phyloP scores from a whole-genome alignment of 257 asterid genomes.

The Apocynum venetum region DNA sequence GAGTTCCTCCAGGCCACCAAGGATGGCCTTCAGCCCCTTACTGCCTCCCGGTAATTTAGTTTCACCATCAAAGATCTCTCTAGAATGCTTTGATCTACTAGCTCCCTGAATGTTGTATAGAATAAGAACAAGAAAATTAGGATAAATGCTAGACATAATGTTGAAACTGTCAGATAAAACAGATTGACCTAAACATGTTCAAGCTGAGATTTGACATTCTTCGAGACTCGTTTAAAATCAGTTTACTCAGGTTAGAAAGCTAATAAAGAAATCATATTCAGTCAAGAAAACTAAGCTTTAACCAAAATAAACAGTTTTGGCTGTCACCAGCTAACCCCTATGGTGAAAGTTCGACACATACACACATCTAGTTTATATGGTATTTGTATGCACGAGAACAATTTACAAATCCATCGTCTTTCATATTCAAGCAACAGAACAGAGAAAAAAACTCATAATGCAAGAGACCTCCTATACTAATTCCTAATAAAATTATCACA shows the following conservation, averaged over 20 bases:
- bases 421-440: neutral
- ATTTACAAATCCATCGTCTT: neutral
- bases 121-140: neutral
- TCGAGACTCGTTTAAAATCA: neutral
- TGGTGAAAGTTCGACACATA: neutral
- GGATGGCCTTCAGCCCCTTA: conserved; percentile 84
- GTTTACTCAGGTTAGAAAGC: neutral
- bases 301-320: neutral
- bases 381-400: neutral
- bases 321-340: neutral
- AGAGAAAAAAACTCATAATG: neutral
- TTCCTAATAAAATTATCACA: neutral
- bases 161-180: neutral
- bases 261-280: neutral
- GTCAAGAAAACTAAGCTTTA: neutral
- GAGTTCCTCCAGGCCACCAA: conserved; percentile 94
- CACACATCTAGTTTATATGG: neutral
- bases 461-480: neutral
- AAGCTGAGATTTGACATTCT: neutral
- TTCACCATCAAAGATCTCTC: conserved; percentile 43
- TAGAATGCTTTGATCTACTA: conserved; percentile 33
- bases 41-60: conserved; percentile 50
- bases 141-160: neutral
- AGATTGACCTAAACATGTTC: neutral
- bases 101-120: conserved; percentile 47